Percentiles rank a stretch among this genome's conserved stretches.
These are phyloP conservation scores for Candida broadrunensis DNA, from an alignment of 805 yeast genomes.

Conservation along the genomic window DNA sequence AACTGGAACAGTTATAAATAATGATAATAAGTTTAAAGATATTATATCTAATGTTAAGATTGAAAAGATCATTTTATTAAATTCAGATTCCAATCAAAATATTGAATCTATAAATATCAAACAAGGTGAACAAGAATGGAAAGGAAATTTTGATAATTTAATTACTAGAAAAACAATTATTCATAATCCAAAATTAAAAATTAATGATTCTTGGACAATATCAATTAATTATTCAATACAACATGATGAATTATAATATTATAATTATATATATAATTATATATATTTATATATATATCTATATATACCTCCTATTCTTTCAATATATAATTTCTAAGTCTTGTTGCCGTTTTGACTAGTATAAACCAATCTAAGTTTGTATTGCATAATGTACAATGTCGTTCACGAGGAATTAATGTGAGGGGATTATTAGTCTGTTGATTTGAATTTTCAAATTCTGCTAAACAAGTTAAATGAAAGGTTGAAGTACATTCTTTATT, in stretches of 20 bases:
- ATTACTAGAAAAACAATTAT: slow-evolving; percentile 23
- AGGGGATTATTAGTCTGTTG: neutral
- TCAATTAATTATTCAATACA: slow-evolving; percentile 6
- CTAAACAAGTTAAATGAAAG: slow-evolving; percentile 40
- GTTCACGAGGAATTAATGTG: slow-evolving; percentile 10
- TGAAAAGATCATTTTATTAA: slow-evolving; percentile 53
- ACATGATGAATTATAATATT: slow-evolving; percentile 26
- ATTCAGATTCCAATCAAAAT: slow-evolving; percentile 20
- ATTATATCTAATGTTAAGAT: slow-evolving; percentile 37
- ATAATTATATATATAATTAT: neutral
- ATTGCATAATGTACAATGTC: slow-evolving; percentile 15
- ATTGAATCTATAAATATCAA: slow-evolving; percentile 21
- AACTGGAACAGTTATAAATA: slow-evolving; percentile 5
- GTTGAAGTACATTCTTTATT: slow-evolving; percentile 23
- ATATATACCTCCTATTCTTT: slow-evolving; percentile 7
- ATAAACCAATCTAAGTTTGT: slow-evolving; percentile 13
- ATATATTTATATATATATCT: neutral
- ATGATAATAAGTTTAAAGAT: slow-evolving; percentile 7
- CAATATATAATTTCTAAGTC: slow-evolving; percentile 14
- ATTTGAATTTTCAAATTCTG: too few relatives aligned
- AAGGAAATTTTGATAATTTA: slow-evolving; percentile 16
- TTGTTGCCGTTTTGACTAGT: slow-evolving; percentile 18
- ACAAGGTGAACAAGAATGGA: slow-evolving; percentile 39
- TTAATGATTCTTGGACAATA: slow-evolving; percentile 50
- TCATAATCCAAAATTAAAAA: slow-evolving; percentile 48